A percentile compares a stretch with the other conserved stretches of the same genome.
Evolutionary conservation across 257 asterid species (phyloP).

Genomic region (Leonotis leonurus): DNA sequence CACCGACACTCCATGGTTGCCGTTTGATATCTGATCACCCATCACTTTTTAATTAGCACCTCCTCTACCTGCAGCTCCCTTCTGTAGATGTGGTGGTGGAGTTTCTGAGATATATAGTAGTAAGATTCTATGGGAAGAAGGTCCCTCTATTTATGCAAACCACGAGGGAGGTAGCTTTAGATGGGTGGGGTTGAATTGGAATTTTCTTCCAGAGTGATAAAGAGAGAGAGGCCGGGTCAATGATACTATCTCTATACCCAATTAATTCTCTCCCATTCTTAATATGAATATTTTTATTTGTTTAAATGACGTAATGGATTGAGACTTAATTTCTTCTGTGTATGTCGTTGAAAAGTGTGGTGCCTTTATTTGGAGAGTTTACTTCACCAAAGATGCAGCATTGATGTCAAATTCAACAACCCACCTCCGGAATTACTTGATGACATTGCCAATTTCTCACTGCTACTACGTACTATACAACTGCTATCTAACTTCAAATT

Average conservation of each 20-base stretch:
- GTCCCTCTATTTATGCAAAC: conserved; percentile 12
- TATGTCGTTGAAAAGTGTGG: conserved; percentile 30
- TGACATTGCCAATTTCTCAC: too few relatives aligned
- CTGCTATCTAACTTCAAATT: conserved; percentile 11
- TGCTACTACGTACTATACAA: too few relatives aligned
- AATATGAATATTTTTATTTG: background rate
- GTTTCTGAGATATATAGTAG: too few relatives aligned
- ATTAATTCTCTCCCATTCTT: background rate
- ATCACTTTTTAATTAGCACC: too few relatives aligned
- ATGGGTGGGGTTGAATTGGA: conserved; percentile 8
- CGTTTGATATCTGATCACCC: conserved; percentile 47
- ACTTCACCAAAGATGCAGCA: too few relatives aligned
- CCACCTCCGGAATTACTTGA: conserved; percentile 33
- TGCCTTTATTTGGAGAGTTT: too few relatives aligned
- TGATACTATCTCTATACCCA: conserved; percentile 30
- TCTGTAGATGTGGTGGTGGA: background rate
- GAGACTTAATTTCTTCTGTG: background rate
- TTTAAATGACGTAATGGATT: background rate
- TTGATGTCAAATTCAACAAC: conserved; percentile 42
- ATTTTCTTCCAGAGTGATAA: too few relatives aligned
- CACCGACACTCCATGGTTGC: conserved; percentile 31
- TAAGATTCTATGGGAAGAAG: too few relatives aligned
- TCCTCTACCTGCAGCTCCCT: too few relatives aligned
- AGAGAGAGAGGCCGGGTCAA: conserved; percentile 24
- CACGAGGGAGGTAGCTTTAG: background rate